These are phyloP conservation scores for Thielaviopsis musarum DNA, from an alignment of 2,329 filamentous ascomycete genomes.

Conservation along the genomic window DNA sequence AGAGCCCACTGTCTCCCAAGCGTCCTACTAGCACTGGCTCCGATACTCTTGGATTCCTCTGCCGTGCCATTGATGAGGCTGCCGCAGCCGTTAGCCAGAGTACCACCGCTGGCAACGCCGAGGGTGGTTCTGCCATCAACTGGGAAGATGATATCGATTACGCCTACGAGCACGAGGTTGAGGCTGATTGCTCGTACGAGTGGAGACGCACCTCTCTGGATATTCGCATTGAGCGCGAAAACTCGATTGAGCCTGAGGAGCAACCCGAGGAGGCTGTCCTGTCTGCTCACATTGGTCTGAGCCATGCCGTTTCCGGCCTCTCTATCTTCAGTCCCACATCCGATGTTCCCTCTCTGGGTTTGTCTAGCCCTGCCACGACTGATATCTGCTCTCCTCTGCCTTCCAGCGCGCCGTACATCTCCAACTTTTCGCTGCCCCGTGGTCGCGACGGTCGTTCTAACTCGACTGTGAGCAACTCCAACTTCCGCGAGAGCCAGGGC, in stretches of 20 bases:
- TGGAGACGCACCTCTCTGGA: conserved; percentile 45
- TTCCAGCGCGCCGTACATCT: conserved; percentile 20
- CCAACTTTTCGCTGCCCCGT: conserved; percentile 36
- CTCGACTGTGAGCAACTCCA: conserved; percentile 37
- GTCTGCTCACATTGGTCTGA: conserved; percentile 16
- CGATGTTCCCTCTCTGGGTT: conserved; percentile 32
- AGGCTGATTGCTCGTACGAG: conserved; percentile 49
- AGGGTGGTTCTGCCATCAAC: conserved; percentile 24
- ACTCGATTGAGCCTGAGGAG: conserved; percentile 10
- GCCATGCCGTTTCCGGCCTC: conserved; percentile 4
- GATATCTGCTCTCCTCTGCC: conserved; percentile 30
- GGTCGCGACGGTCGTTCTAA: conserved; percentile 24
- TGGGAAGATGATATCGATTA: conserved; percentile 59
- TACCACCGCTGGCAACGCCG: conserved; percentile 16
- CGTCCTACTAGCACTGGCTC: conserved; percentile 32
- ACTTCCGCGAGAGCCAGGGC: conserved; percentile 39
- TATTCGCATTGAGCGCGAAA: conserved; percentile 13
- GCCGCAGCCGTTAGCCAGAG: conserved; percentile 22
- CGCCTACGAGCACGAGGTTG: conserved; percentile 51
- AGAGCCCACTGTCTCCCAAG: conserved; percentile 11
- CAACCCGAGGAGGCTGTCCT: conserved; percentile 15
- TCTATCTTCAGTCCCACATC: conserved; percentile 14
- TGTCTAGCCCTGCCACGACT: conserved; percentile 25
- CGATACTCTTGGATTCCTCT: conserved; percentile 29
- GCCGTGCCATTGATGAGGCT: not conserved